These are phyloP conservation scores for Gyromitra esculenta DNA, from an alignment of 2,329 filamentous ascomycete genomes.

Conservation along the genomic window DNA sequence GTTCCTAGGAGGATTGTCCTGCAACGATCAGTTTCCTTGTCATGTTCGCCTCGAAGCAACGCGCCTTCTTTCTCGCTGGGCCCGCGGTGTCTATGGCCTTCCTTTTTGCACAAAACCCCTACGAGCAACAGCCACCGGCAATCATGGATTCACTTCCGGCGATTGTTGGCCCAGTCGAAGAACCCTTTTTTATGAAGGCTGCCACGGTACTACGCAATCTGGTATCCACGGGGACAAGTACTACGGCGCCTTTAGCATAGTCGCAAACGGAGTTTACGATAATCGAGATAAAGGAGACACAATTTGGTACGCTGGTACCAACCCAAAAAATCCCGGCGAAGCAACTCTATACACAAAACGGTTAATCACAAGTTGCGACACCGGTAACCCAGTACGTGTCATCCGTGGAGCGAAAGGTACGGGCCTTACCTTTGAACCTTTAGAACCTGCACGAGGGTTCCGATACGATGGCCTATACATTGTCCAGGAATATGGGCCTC, in stretches of 20 bases:
- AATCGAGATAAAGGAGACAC: slow-evolving; percentile 37
- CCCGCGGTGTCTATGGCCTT: slow-evolving; percentile 15
- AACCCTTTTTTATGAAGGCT: slow-evolving; percentile 13
- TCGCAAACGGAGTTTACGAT: slow-evolving; percentile 36
- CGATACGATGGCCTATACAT: slow-evolving; percentile 38
- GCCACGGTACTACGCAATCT: slow-evolving; percentile 20
- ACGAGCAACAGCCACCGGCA: slow-evolving; percentile 7
- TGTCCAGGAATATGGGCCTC: slow-evolving; percentile 15
- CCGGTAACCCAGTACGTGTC: slow-evolving; percentile 34
- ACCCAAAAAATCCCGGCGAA: slow-evolving; percentile 18
- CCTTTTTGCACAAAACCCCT: background rate
- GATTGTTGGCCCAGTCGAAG: slow-evolving; percentile 39
- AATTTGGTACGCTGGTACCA: slow-evolving; percentile 41
- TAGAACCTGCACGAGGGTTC: slow-evolving; percentile 18
- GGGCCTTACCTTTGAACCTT: slow-evolving; percentile 10
- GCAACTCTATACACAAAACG: slow-evolving; percentile 17
- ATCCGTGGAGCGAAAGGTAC: slow-evolving; percentile 33
- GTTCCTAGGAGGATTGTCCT: background rate
- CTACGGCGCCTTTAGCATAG: slow-evolving; percentile 42
- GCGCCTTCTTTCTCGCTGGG: slow-evolving; percentile 25
- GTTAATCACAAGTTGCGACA: slow-evolving; percentile 14
- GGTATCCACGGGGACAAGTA: slow-evolving; percentile 36
- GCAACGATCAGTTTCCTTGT: background rate
- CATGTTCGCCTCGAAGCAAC: slow-evolving; percentile 13
- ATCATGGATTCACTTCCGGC: slow-evolving; percentile 16